Evolutionary conservation across 345 rosid species (phyloP).

Genomic region (Gossypium australe): DNA sequence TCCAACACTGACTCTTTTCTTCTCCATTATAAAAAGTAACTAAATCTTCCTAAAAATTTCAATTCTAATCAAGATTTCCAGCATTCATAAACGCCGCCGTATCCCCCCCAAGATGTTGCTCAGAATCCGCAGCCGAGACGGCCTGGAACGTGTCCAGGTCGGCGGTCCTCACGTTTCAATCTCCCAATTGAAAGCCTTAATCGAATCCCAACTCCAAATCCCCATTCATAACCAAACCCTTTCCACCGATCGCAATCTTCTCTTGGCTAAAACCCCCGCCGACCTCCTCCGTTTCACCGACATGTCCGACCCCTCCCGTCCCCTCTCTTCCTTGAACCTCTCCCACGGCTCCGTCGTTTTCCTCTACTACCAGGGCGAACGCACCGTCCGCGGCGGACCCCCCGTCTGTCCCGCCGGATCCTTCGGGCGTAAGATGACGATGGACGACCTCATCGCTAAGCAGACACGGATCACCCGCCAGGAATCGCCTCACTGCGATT

Average conservation of each 20-base stretch:
- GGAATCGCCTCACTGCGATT: constrained; percentile 75
- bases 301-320: constrained; percentile 56
- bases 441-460: background rate
- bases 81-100: background rate
- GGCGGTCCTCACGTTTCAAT: constrained; percentile 49
- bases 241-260: constrained; percentile 66
- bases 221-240: constrained; percentile 68
- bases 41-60: too few species aligned
- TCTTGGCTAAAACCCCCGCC: constrained; percentile 50
- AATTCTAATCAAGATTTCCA: too few species aligned
- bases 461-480: constrained; percentile 35
- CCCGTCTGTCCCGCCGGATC: background rate
- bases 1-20: background rate
- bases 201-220: constrained; percentile 72
- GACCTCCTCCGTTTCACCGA: constrained; percentile 54
- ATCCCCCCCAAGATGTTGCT: constrained; percentile 48
- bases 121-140: constrained; percentile 89
- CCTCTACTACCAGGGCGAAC: background rate
- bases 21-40: background rate
- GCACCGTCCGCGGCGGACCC: background rate
- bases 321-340: constrained; percentile 33
- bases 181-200: constrained; percentile 64
- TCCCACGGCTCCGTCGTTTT: background rate
- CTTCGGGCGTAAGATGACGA: background rate
- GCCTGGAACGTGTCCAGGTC: constrained; percentile 71